Percentiles rank a stretch among this genome's conserved stretches.
Conservation (phyloP, 1,284 basidiomycete species). For the Hymenochaete sp. region DNA sequence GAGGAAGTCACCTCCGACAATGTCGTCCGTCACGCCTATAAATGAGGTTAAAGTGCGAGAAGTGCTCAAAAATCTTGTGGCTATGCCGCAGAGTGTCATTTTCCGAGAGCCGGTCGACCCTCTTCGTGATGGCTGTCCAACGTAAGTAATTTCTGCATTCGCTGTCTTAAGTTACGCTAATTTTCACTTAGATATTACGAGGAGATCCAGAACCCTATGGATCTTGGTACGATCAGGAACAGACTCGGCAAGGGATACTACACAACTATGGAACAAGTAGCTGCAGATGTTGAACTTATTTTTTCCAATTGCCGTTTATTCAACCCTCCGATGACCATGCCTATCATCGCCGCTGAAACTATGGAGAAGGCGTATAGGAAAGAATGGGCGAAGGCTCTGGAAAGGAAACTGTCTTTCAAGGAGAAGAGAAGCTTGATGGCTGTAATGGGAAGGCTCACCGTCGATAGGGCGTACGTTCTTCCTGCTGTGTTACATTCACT, state of each 20-base stretch:
- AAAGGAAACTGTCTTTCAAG: constrained; percentile 65
- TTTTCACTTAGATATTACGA: constrained; percentile 66
- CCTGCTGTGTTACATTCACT: neutral
- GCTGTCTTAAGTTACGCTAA: constrained; percentile 9
- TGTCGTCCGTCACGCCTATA: constrained; percentile 42
- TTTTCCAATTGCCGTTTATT: constrained; percentile 86
- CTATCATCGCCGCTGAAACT: constrained; percentile 60
- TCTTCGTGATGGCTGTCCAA: constrained; percentile 73
- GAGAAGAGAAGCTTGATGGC: constrained; percentile 78
- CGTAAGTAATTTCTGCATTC: constrained; percentile 42
- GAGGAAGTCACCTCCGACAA: constrained; percentile 34
- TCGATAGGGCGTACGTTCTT: constrained; percentile 59
- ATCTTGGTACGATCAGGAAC: constrained; percentile 76
- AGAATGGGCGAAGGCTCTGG: constrained; percentile 79
- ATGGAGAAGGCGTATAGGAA: constrained; percentile 73
- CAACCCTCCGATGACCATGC: constrained; percentile 77
- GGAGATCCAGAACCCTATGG: constrained; percentile 93
- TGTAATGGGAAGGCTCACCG: constrained; percentile 63
- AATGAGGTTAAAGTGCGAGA: constrained; percentile 77
- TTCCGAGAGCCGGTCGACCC: constrained; percentile 88
- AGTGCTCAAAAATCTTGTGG: constrained; percentile 57
- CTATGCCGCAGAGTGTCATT: constrained; percentile 63
- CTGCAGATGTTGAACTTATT: constrained; percentile 75
- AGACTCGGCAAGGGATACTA: constrained; percentile 69
- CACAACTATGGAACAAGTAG: constrained; percentile 73